phyloP scores from a whole-genome alignment of 441 rosid species.

The Gossypium davidsonii region DNA sequence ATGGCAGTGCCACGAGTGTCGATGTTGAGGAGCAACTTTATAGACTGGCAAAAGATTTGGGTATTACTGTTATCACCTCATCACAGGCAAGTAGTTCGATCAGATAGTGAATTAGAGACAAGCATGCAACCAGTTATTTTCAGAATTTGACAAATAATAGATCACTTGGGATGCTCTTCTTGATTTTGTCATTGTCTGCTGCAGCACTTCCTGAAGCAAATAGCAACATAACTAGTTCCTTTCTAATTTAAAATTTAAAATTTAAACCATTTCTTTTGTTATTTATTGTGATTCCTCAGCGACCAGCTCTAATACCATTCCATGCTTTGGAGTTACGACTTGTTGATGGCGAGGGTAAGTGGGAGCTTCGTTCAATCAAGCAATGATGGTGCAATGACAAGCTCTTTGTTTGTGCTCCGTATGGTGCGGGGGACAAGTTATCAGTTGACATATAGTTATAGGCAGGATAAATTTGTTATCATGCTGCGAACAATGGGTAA shows the following conservation, averaged over 20 bases:
- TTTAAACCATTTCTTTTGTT: not conserved
- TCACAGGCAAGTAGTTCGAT: constrained; percentile 59
- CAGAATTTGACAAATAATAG: not conserved
- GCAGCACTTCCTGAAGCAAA: not conserved
- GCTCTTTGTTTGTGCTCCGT: not conserved
- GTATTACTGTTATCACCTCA: constrained; percentile 89
- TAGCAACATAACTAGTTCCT: not conserved
- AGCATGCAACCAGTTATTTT: not conserved
- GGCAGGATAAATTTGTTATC: not conserved
- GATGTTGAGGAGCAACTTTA: constrained; percentile 99
- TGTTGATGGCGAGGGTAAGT: constrained; percentile 93
- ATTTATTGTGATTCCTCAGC: constrained; percentile 37
- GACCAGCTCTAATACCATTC: constrained; percentile 92
- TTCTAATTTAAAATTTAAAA: not conserved
- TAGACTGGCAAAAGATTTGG: constrained; percentile 75
- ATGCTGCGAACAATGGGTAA: not conserved
- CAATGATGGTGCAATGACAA: constrained; percentile 30
- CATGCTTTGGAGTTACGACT: constrained; percentile 79
- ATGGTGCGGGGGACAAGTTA: not conserved
- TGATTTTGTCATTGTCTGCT: not conserved
- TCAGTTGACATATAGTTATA: not conserved
- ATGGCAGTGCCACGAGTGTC: constrained; percentile 86
- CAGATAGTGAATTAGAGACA: not conserved
- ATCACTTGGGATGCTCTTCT: not conserved
- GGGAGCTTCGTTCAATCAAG: constrained; percentile 81